Base-by-base conservation (phyloP, 2,329 filamentous ascomycete species). In the Dendrostoma leiphaemia region DNA sequence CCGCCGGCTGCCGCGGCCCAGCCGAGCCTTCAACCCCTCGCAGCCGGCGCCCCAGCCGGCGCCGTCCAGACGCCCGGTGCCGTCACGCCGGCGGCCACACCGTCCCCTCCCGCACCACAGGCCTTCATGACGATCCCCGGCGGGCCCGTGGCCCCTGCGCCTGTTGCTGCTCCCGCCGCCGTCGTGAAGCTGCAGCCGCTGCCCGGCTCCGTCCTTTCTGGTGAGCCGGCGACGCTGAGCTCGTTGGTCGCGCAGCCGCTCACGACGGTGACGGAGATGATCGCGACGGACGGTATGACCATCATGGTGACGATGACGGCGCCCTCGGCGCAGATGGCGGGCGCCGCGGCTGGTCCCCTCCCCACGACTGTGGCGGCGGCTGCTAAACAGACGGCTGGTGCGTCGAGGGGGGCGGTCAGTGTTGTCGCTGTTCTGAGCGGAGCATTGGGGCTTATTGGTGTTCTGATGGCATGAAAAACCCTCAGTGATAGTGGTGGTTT, bases 301-400 rank as follows among this genome's bases (percentile, higher is more conserved):
- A 28, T 53, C 26, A 7, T 53, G 43, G 50, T 45, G 4, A 53
- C 50, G 8, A 53, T 53, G 50, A 53, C 50, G 34, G 50, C 50
- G 6, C 51, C 51, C 3, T 12, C 38, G 3, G 32, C 38, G 6
- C 38, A 41, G 34, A 34, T 21, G 19, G 38, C 28, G 6, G 43
- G 34, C 6, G 31, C 37, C 26, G 10, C 13, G 48, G 19, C 37
- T 5, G 19, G 17, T 17, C 23, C 31, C 15, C 37, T 40, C 28
- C 19, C 28, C 13, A 34, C 38, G n/a, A 31, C 34, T 10, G 32
- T 17, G 8, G 34, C 9, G 3, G 41, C 40, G n/a, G 44, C 26
- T 3, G n/a, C 51, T 10, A 26, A 40, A 21, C 43, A 53, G 51
- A 29, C 47, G 3, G 51, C 43, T 34, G 51, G 35, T 19, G 51